phyloP scores from a whole-genome alignment of 352 stramenopile genomes.

The Phytophthora crassamura region DNA sequence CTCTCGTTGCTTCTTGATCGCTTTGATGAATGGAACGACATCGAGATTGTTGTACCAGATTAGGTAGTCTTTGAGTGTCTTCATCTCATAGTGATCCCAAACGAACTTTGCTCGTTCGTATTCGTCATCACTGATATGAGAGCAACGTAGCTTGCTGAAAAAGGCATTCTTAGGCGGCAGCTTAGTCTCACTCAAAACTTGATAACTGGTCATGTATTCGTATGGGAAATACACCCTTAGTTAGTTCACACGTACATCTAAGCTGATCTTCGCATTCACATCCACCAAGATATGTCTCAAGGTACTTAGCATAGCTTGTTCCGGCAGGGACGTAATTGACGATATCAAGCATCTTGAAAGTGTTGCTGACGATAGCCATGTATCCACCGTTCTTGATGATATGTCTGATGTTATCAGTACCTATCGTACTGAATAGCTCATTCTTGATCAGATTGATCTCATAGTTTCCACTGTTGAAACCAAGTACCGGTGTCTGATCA shows the following conservation, averaged over 20 bases:
- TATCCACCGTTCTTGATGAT: conserved; percentile 15
- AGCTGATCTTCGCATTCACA: conserved; percentile 40
- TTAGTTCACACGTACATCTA: conserved; percentile 26
- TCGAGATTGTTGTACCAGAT: too few species aligned
- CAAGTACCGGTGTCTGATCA: too few species aligned
- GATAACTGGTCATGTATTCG: conserved; percentile 36
- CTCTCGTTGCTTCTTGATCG: too few species aligned
- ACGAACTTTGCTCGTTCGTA: too few species aligned
- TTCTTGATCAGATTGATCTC: conserved; percentile 36
- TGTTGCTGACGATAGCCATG: conserved; percentile 35
- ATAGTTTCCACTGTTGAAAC: too few species aligned
- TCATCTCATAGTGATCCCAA: too few species aligned
- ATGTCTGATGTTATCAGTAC: not conserved
- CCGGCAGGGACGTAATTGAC: conserved; percentile 36
- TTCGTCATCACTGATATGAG: too few species aligned
- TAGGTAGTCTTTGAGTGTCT: too few species aligned
- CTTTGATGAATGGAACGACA: too few species aligned
- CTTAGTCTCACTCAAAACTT: conserved; percentile 25
- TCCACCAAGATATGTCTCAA: conserved; percentile 35
- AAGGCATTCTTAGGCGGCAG: conserved; percentile 30
- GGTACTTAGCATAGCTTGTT: conserved; percentile 33
- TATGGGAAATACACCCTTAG: conserved; percentile 39
- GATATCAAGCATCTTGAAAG: too few species aligned
- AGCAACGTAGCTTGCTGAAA: conserved; percentile 12
- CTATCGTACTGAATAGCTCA: not conserved